Evolutionary conservation across 1,284 basidiomycete species (phyloP), one percentile per base, ranked within the genome.

Genomic region (Gymnopus androsaceus): DNA sequence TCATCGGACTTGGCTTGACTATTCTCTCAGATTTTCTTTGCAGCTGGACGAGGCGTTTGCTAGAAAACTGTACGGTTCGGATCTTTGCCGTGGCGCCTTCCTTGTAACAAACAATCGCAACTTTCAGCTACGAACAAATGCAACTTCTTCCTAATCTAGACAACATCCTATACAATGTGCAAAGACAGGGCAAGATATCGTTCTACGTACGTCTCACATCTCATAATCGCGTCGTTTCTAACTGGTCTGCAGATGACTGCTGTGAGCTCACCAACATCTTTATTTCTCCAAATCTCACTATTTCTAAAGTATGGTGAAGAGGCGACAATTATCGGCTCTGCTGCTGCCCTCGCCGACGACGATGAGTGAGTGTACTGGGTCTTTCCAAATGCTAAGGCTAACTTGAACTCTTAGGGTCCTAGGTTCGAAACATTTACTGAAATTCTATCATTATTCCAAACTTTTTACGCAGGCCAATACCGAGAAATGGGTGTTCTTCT

Each of bases 161-260:
- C 73, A 94, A 88, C 61, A 78, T 95, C 25, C 78, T 97, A 19
- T 93, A 95, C 74, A 95, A 95, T 66, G 85, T 95, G 2, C 94
- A 97, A 69, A 82, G 94, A 15, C 94, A 97, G 72, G 94, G 94
- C 27, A 92, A 95, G 67, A 94, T 95, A 64, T 92, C 91, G 4
- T 97, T 97, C 73, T 95, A 95, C 72, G 93, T 94, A 66, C 66
- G 86, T 77, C 28, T 44, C 19, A 14, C 55, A 42, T 50, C 42
- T 52, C 9, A 33, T 34, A 30, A 45, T 33, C 5, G 23, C 47
- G 55, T 50, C 49, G 42, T 51, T 58, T 27, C 33, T 48, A 58
- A 64, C 64, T 57, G 9, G 38, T 54, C 60, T 33, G 34, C 56
- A 90, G 88, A 90, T 92, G 87, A 92, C 90, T 27, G 77, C 87